Conservation (phyloP, 2,329 filamentous ascomycete genomes). For the Hymenoscyphus fructigenus region DNA sequence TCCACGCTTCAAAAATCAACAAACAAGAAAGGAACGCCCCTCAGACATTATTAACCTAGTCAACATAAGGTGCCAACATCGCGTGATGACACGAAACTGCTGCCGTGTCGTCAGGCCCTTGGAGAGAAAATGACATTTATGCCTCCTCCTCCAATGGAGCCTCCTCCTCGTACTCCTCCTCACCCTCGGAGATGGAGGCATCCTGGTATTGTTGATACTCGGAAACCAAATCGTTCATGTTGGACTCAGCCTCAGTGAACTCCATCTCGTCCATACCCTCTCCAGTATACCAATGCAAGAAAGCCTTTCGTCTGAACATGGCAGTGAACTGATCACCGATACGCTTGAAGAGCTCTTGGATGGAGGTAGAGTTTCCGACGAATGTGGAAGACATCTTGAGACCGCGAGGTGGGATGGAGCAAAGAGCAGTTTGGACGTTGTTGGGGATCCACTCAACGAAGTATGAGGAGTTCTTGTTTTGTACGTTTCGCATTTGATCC, state of each 20-base stretch:
- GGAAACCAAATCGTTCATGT: conserved; percentile 99
- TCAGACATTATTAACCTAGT: conserved; percentile 30
- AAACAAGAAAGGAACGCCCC: conserved; percentile 27
- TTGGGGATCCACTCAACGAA: conserved; percentile 99
- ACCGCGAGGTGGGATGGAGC: conserved; percentile 95
- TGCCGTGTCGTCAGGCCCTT: conserved; percentile 23
- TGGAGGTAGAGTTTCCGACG: conserved; percentile 98
- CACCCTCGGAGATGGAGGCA: conserved; percentile 92
- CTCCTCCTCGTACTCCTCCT: conserved; percentile 89
- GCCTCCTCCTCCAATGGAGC: conserved; percentile 69
- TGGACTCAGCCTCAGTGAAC: conserved; percentile 99
- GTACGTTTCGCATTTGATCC: conserved; percentile 99
- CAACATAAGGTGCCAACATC: conserved; percentile 15
- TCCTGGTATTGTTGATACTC: conserved; percentile 99
- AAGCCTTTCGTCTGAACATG: conserved; percentile 99
- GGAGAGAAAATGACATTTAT: conserved; percentile 27
- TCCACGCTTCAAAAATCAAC: conserved; percentile 31
- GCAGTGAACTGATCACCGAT: conserved; percentile 99
- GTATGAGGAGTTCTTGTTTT: conserved; percentile 99
- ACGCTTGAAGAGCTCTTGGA: conserved; percentile 99
- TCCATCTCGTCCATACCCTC: conserved; percentile 99
- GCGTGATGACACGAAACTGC: conserved; percentile 19
- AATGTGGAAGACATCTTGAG: conserved; percentile 99
- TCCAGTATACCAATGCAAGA: conserved; percentile 99
- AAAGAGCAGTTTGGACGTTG: conserved; percentile 99